Evolutionary conservation across 208 protist species (phyloP).

Genomic region (Leptomonas pyrrhocoris): DNA sequence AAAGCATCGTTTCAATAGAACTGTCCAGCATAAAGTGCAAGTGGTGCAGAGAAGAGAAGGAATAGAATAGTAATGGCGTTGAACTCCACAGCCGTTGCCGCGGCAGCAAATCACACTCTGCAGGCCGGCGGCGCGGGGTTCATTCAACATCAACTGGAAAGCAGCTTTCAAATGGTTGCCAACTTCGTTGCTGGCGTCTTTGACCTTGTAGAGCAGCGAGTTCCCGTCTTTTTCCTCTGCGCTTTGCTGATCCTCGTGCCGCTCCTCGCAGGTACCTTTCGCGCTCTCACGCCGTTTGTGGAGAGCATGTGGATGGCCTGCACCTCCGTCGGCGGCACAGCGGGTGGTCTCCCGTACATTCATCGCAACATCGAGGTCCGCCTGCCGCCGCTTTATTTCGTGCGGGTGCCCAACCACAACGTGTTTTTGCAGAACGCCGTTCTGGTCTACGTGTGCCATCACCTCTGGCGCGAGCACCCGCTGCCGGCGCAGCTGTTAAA

Average conservation of each 20-base stretch:
- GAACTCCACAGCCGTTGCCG: background rate
- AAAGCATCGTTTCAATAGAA: too few relatives aligned
- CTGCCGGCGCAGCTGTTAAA: background rate
- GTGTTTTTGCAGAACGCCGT: conserved; percentile 25
- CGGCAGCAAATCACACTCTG: too few relatives aligned
- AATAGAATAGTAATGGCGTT: background rate
- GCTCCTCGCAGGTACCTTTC: conserved; percentile 26
- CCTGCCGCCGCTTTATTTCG: background rate
- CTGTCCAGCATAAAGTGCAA: too few relatives aligned
- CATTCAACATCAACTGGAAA: background rate
- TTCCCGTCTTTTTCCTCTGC: conserved; percentile 7
- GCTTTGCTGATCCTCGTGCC: conserved; percentile 24
- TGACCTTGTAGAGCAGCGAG: background rate
- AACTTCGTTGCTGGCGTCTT: background rate
- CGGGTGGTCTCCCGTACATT: background rate
- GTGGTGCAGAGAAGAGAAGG: too few relatives aligned
- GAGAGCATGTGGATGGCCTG: conserved; percentile 1
- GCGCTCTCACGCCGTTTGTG: conserved; percentile 26
- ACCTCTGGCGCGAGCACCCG: conserved; percentile 11
- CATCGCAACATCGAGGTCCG: conserved; percentile 25
- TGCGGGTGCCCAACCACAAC: conserved; percentile 15
- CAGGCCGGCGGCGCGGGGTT: background rate
- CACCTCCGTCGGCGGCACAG: background rate
- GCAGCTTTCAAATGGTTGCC: background rate
- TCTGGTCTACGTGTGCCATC: conserved; percentile 20